Conservation (phyloP, 2,329 filamentous ascomycete genomes). For the Monosporascus sp. region DNA sequence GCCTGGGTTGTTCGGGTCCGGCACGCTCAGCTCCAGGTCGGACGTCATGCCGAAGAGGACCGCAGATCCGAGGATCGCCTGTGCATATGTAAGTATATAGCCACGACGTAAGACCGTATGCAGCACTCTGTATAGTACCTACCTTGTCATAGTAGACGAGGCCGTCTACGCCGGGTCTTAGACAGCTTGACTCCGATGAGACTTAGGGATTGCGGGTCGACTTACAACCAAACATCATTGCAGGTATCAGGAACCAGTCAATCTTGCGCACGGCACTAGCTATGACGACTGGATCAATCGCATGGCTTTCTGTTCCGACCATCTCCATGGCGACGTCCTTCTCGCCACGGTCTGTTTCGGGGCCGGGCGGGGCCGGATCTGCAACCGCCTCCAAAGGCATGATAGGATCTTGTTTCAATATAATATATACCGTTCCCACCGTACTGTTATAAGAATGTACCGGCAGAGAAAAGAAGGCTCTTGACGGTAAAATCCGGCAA, state of each 20-base stretch:
- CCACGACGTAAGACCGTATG: not conserved
- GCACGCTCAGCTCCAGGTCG: conserved; percentile 56
- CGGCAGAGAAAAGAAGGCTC: no score
- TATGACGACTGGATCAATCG: conserved; percentile 49
- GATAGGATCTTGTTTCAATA: no score
- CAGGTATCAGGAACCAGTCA: conserved; percentile 60
- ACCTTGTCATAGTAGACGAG: conserved; percentile 67
- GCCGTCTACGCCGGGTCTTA: conserved; percentile 37
- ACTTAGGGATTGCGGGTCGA: not conserved
- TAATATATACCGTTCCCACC: no score
- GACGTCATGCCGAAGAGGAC: conserved; percentile 71
- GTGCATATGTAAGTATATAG: not conserved
- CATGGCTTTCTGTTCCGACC: conserved; percentile 50
- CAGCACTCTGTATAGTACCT: conserved; percentile 1
- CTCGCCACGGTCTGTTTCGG: conserved; percentile 17
- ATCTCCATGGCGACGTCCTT: conserved; percentile 54
- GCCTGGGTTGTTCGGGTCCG: conserved; percentile 41
- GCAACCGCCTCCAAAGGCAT: not conserved
- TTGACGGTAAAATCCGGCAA: no score
- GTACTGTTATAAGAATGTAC: no score
- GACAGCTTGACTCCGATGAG: no score
- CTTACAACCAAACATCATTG: conserved; percentile 52
- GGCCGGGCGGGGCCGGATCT: not conserved
- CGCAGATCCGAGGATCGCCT: conserved; percentile 37
- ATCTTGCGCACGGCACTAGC: conserved; percentile 59